A percentile compares a stretch with the other conserved stretches of the same genome.
Evolutionary conservation across 495 filamentous ascomycete species (phyloP).

Genomic region (Cercophora sp.): DNA sequence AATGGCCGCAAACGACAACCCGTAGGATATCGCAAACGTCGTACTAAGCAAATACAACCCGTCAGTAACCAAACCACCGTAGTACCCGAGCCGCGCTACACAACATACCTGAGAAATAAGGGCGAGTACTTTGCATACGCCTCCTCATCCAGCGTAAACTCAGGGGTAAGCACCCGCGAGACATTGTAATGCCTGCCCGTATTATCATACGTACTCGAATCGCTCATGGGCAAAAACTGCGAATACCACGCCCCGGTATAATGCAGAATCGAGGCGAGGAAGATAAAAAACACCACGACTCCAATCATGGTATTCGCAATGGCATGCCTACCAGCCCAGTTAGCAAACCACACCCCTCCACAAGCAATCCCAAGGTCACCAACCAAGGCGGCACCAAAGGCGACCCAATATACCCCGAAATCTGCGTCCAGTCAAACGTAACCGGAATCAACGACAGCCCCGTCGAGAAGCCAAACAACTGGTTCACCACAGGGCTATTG

Average conservation of each 20-base stretch:
- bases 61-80: background rate
- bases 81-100: too few species aligned
- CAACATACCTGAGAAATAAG: conserved; percentile 51
- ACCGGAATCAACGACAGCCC: conserved; percentile 59
- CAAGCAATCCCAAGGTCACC: too few species aligned
- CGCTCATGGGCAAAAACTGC: conserved; percentile 55
- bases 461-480: conserved; percentile 62
- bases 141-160: conserved; percentile 48
- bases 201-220: conserved; percentile 60
- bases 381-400: conserved; percentile 57
- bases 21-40: conserved; percentile 62
- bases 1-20: conserved; percentile 67
- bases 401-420: conserved; percentile 54
- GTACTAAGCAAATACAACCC: conserved; percentile 34
- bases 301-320: conserved; percentile 61
- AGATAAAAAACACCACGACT: conserved; percentile 52
- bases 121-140: conserved; percentile 60
- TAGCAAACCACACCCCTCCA: too few species aligned
- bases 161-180: conserved; percentile 45
- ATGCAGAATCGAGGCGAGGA: conserved; percentile 48
- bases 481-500: conserved; percentile 62
- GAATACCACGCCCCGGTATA: conserved; percentile 66
- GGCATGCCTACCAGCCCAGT: conserved; percentile 35
- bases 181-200: conserved; percentile 55
- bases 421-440: conserved; percentile 64